A percentile compares a stretch with the other conserved stretches of the same genome.
Conservation (phyloP, 2,329 filamentous ascomycete genomes). For the Colletotrichum spinosum region DNA sequence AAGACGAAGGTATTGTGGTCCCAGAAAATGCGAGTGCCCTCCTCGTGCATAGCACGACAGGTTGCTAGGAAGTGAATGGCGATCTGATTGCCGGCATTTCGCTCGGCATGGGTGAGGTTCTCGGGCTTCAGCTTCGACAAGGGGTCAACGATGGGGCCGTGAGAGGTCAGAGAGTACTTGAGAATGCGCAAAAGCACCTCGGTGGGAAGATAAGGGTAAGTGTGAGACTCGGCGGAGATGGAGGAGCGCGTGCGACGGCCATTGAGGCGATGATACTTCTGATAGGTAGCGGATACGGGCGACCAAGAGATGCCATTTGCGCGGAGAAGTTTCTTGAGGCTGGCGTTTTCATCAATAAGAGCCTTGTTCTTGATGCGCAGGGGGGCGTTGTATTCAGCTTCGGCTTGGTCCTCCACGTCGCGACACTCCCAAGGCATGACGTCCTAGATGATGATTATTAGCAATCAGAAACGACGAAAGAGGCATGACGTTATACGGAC, state of each 20-base stretch:
- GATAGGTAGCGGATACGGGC: conserved; percentile 47
- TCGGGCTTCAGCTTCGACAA: conserved; percentile 58
- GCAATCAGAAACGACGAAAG: background rate
- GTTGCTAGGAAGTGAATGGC: conserved; percentile 66
- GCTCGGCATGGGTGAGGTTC: conserved; percentile 57
- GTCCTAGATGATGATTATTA: conserved; percentile 40
- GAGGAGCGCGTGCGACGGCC: conserved; percentile 45
- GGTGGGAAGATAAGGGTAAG: conserved; percentile 59
- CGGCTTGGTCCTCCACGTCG: conserved; percentile 64
- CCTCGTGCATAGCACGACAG: conserved; percentile 60
- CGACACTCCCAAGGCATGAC: conserved; percentile 62
- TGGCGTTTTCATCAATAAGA: conserved; percentile 61
- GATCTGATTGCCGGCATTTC: conserved; percentile 58
- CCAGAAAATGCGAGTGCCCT: conserved; percentile 64
- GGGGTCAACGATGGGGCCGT: conserved; percentile 65
- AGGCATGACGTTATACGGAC: conserved; percentile 1
- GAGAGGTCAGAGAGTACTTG: conserved; percentile 61
- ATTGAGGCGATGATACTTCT: conserved; percentile 24
- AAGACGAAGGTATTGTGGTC: conserved; percentile 65
- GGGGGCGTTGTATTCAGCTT: conserved; percentile 59
- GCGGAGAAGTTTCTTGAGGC: conserved; percentile 62
- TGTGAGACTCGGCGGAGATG: conserved; percentile 31
- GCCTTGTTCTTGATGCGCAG: conserved; percentile 59
- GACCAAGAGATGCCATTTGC: conserved; percentile 66
- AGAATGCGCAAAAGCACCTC: conserved; percentile 66